Evolutionary conservation across 78 protist species (phyloP).

Genomic region (Dictyostelium capitatum): DNA sequence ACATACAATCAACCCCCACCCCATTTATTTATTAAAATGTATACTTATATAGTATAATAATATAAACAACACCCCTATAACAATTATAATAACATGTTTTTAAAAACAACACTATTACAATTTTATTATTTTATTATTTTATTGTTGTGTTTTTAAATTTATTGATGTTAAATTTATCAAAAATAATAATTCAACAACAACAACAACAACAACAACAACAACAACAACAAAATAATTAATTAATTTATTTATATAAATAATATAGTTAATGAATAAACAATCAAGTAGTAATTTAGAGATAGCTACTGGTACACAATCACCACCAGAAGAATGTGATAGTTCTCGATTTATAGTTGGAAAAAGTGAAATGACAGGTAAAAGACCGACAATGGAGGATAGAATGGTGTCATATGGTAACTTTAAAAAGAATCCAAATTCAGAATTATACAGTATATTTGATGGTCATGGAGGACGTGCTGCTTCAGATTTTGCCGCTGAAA

Average conservation of each 20-base stretch:
- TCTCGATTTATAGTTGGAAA: conserved; percentile 50
- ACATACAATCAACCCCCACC: no score
- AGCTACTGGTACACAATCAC: neutral
- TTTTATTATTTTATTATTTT: neutral
- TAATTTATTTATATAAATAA: neutral
- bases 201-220: no score
- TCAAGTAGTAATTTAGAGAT: neutral
- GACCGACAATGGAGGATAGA: conserved; percentile 82
- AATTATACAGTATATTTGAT: conserved; percentile 62
- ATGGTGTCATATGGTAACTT: conserved; percentile 65
- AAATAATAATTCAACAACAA: neutral
- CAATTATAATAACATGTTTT: no score
- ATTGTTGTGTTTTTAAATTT: neutral
- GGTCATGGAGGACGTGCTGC: conserved; percentile 78
- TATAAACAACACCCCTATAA: no score
- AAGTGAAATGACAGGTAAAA: conserved; percentile 71
- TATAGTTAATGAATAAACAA: conserved; percentile 37
- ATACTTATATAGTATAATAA: no score
- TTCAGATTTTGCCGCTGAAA: conserved; percentile 72
- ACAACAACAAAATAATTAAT: neutral
- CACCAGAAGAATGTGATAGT: conserved; percentile 23
- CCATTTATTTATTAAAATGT: no score
- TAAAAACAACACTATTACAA: no score
- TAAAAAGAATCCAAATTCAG: conserved; percentile 19
- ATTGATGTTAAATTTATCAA: neutral